These are phyloP conservation scores for Sporothrix sp. DNA, from an alignment of 2,329 filamentous ascomycete species.

Conservation along the genomic window DNA sequence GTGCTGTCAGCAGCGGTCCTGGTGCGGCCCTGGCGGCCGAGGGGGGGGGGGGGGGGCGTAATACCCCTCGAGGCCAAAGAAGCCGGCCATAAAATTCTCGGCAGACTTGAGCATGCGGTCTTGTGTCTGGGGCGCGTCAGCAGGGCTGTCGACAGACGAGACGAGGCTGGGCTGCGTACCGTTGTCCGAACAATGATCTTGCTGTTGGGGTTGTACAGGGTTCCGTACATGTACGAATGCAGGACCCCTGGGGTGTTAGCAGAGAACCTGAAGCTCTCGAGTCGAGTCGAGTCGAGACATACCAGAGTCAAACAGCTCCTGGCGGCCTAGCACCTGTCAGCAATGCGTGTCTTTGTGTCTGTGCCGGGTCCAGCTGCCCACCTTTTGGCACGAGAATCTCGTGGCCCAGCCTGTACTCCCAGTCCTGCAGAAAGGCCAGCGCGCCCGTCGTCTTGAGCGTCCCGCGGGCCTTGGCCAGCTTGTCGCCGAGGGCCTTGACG, in stretches of 20 bases:
- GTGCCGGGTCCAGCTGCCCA: background rate
- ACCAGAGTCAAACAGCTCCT: slow-evolving; percentile 61
- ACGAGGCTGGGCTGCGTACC: slow-evolving; percentile 27
- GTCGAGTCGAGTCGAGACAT: no score
- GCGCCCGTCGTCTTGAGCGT: slow-evolving; percentile 47
- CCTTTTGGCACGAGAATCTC: slow-evolving; percentile 63
- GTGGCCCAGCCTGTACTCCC: slow-evolving; percentile 58
- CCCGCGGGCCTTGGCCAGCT: slow-evolving; percentile 44
- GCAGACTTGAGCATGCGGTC: slow-evolving; percentile 69
- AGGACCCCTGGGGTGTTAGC: slow-evolving; percentile 38
- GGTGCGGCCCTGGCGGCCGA: no score
- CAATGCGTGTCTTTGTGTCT: background rate
- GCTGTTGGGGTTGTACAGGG: slow-evolving; percentile 59
- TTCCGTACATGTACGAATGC: slow-evolving; percentile 63
- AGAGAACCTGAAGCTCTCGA: background rate
- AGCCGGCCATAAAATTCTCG: slow-evolving; percentile 69
- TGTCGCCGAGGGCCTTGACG: slow-evolving; percentile 45
- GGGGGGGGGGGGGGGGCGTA: no score
- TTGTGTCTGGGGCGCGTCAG: slow-evolving; percentile 41
- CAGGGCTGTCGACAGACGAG: background rate
- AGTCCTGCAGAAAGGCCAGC: slow-evolving; percentile 57
- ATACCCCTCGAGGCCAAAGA: slow-evolving; percentile 67
- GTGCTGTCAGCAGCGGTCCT: background rate
- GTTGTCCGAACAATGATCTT: slow-evolving; percentile 68
- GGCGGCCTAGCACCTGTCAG: slow-evolving; percentile 35